Evolutionary conservation across 2,329 filamentous ascomycete genomes (phyloP).

Genomic region (Xylaria sp.): DNA sequence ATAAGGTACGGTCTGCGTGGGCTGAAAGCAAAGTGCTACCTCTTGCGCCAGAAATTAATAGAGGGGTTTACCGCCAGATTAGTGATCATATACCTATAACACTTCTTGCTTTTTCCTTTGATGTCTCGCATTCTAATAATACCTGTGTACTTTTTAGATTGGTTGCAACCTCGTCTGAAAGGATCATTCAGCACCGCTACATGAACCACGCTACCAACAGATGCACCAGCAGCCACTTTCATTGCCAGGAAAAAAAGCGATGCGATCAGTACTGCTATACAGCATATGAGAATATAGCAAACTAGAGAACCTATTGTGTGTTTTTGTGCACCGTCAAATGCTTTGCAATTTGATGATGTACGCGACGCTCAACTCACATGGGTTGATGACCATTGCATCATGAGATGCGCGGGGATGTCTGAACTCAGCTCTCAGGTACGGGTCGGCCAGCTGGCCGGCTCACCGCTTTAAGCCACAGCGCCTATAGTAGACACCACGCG

Average conservation of each 20-base stretch:
- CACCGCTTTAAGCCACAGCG: constrained; percentile 15
- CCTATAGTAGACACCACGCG: background rate
- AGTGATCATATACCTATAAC: background rate
- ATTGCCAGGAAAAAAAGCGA: background rate
- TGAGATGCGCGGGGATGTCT: constrained; percentile 6
- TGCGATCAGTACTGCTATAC: background rate
- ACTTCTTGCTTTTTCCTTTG: background rate
- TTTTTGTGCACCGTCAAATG: background rate
- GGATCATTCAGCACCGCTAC: background rate
- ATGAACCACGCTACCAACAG: background rate
- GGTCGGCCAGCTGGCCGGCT: background rate
- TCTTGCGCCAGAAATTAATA: background rate
- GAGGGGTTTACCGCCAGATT: background rate
- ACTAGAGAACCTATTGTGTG: background rate
- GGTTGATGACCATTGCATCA: background rate
- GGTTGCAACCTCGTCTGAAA: background rate
- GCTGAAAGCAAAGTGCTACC: background rate
- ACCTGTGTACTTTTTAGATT: background rate
- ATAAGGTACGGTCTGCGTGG: background rate
- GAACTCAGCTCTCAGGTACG: constrained; percentile 11
- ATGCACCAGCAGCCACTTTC: background rate
- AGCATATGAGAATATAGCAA: background rate
- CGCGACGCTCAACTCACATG: background rate
- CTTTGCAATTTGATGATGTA: background rate
- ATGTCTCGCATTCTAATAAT: background rate